A percentile compares a stretch with the other conserved stretches of the same genome.
These are phyloP conservation scores for Tylopilus plumbeoviolaceoides DNA, from an alignment of 768 basidiomycete genomes.

Conservation along the genomic window DNA sequence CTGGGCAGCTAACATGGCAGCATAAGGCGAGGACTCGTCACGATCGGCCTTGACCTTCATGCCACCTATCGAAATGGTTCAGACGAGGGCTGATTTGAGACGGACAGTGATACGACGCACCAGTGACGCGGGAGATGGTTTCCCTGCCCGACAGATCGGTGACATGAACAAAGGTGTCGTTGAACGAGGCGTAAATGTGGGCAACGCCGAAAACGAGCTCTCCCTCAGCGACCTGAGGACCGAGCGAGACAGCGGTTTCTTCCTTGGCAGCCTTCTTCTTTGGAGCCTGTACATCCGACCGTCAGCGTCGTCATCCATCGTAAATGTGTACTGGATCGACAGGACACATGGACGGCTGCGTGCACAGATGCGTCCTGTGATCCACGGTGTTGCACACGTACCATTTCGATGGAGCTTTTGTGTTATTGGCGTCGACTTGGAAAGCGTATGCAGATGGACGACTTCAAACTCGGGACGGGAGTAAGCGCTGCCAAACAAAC, in stretches of 20 bases:
- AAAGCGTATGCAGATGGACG: background rate
- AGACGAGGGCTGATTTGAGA: background rate
- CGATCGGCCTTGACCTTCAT: slow-evolving; percentile 99
- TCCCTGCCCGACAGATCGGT: slow-evolving; percentile 99
- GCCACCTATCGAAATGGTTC: slow-evolving; percentile 55
- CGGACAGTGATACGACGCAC: slow-evolving; percentile 38
- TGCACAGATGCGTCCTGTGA: background rate
- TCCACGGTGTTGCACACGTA: slow-evolving; percentile 22
- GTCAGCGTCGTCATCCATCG: slow-evolving; percentile 53
- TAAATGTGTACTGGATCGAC: background rate
- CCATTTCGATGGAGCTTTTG: slow-evolving; percentile 35
- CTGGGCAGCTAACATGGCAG: slow-evolving; percentile 98
- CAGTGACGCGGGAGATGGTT: slow-evolving; percentile 98
- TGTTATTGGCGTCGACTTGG: slow-evolving; percentile 19
- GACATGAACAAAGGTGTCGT: slow-evolving; percentile 99
- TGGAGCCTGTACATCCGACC: slow-evolving; percentile 67
- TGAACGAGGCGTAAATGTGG: slow-evolving; percentile 99
- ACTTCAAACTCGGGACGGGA: slow-evolving; percentile 4
- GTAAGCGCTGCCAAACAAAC: slow-evolving; percentile 12
- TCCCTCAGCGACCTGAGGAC: slow-evolving; percentile 93
- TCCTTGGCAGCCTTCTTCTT: slow-evolving; percentile 82
- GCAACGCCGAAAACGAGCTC: slow-evolving; percentile 98
- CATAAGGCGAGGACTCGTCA: slow-evolving; percentile 97
- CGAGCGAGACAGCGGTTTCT: slow-evolving; percentile 84
- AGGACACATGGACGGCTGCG: background rate